phyloP scores from a whole-genome alignment of 768 basidiomycete genomes.

The Pleurotus ostreatus region DNA sequence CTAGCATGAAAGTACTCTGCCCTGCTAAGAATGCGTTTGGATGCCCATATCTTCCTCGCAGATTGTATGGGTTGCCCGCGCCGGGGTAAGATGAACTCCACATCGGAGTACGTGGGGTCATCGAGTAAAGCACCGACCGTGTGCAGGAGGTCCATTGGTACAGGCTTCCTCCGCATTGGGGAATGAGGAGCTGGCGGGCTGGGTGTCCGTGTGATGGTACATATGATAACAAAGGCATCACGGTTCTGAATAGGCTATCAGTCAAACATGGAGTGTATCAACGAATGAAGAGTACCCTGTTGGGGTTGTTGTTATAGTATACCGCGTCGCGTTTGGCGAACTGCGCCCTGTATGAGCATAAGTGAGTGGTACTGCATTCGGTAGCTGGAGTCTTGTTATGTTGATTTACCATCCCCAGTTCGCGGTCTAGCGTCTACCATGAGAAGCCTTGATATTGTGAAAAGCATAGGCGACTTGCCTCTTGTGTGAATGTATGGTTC shows the following conservation, averaged over 20 bases:
- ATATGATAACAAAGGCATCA: conserved; percentile 74
- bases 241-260: conserved; percentile 42
- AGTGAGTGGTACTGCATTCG: no score
- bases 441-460: background rate
- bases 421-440: conserved; percentile 47
- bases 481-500: conserved; percentile 78
- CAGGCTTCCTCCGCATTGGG: conserved; percentile 41
- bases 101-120: conserved; percentile 81
- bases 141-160: conserved; percentile 65
- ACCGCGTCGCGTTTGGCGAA: conserved; percentile 74
- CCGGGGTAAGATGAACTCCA: conserved; percentile 70
- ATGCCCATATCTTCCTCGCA: conserved; percentile 59
- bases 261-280: background rate
- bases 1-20: conserved; percentile 80
- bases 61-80: conserved; percentile 31
- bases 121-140: conserved; percentile 74
- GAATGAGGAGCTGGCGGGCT: conserved; percentile 42
- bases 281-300: background rate
- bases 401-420: conserved; percentile 79
- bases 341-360: conserved; percentile 52
- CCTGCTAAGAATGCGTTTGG: conserved; percentile 59
- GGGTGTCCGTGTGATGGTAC: conserved; percentile 72
- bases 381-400: background rate
- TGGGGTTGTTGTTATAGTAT: conserved; percentile 42
- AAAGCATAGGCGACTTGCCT: conserved; percentile 24